Base-by-base conservation (phyloP, 192 early-diverging fungal species). In the Backusella liffmaniae region DNA sequence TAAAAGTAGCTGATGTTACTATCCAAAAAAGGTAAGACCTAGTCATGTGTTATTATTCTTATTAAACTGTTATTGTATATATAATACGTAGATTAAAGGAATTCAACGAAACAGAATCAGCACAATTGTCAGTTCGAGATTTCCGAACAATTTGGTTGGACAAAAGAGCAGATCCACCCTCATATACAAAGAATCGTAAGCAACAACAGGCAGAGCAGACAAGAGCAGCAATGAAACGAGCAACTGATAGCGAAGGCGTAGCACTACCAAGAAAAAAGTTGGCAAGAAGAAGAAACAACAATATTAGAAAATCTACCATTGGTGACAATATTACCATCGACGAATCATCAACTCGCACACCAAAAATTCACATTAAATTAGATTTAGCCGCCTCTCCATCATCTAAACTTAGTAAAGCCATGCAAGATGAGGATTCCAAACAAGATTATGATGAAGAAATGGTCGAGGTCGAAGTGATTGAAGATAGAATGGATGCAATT, bases 71-170 rank as follows among this genome's bases (percentile, higher is more conserved):
- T 32, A 32, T 32, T 32, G 32, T 32, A 32, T 32, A 32, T 32
- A 32, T 32, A 32, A 32, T 32, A 32, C 32, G 32, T 32, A 32
- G 91, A 65, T 81, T 99, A 59, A 85, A 89, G 12, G 97, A 99
- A 78, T 96, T 99, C 59, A 86, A 89, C 42, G 49, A 84, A 7
- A 98, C 96, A 4, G 94, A 93, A 26, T 94, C 94, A 2, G 89
- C 90, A 5, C 76, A 90, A 35, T 83, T 99, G 5, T 86, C 91
- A 2, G 92, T 97, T 1, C 78, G 86, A 8, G 92, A 97, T 71
- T 99, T 99, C 79, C 85, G 93, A 72, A 85, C 83, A 46, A 77
- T 96, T 35, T 94, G 93, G 94, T 87, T 98, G n/a, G 94, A 95
- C 76, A 91, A 90, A 70, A 78, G 86, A 1, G 85, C 85, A n/a